phyloP scores from a whole-genome alignment of 2,329 filamentous ascomycete genomes.

The Aspergillus fumigatiaffinis region DNA sequence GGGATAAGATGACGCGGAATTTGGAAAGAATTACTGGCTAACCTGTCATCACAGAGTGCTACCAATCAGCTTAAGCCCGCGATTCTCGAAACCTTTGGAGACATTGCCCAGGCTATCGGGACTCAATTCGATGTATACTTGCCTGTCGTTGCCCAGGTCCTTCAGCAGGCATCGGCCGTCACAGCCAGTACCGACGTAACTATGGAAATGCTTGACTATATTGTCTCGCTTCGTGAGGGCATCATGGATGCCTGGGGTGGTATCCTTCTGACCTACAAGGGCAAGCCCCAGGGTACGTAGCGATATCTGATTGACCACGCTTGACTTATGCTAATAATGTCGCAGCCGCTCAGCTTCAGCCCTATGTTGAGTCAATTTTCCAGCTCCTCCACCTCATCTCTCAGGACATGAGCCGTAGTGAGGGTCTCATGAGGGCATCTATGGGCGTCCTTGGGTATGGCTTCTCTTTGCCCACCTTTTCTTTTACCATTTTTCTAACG shows the following conservation, averaged over 20 bases:
- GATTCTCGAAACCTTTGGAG: constrained; percentile 95
- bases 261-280: constrained; percentile 91
- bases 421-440: constrained; percentile 83
- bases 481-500: neutral
- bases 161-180: constrained; percentile 87
- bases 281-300: constrained; percentile 45
- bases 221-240: constrained; percentile 88
- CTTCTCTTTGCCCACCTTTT: constrained; percentile 1
- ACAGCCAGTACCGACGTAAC: constrained; percentile 73
- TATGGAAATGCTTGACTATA: constrained; percentile 96
- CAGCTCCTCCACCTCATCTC: constrained; percentile 76
- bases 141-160: constrained; percentile 83
- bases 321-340: constrained; percentile 7
- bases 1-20: neutral
- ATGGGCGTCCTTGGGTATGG: constrained; percentile 96
- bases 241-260: constrained; percentile 99
- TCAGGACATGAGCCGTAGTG: constrained; percentile 80
- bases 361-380: constrained; percentile 82
- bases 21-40: constrained; percentile 32
- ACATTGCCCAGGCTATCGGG: constrained; percentile 91
- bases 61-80: constrained; percentile 96
- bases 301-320: neutral
- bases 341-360: constrained; percentile 65
- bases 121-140: constrained; percentile 92
- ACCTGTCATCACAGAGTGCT: constrained; percentile 56